A percentile compares a stretch with the other conserved stretches of the same genome.
Evolutionary conservation across 768 basidiomycete species (phyloP).

Genomic region (Dentipellis fragilis): DNA sequence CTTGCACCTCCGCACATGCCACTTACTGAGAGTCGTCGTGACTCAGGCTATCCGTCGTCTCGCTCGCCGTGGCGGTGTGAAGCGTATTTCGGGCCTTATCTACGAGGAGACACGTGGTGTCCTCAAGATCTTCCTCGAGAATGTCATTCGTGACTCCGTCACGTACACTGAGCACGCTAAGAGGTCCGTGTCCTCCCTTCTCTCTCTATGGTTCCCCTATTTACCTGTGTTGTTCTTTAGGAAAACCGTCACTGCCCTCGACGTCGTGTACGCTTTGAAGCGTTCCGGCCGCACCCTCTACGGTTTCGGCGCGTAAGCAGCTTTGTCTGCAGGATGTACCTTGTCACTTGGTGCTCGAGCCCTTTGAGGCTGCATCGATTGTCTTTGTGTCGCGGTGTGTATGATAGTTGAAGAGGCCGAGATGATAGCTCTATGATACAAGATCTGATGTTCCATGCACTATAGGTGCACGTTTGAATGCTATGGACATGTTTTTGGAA

Average conservation of each 20-base stretch:
- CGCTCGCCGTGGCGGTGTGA: conserved; percentile 94
- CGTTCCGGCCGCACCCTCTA: conserved; percentile 44
- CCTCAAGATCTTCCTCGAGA: conserved; percentile 89
- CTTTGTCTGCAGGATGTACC: too few species aligned
- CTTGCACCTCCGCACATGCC: conserved; percentile 13
- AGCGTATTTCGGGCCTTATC: conserved; percentile 90
- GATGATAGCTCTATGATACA: too few species aligned
- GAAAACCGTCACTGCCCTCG: conserved; percentile 35
- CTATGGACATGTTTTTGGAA: too few species aligned
- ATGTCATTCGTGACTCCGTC: conserved; percentile 61
- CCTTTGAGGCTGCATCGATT: too few species aligned
- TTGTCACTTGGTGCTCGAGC: too few species aligned
- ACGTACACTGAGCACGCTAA: conserved; percentile 68
- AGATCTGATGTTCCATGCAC: too few species aligned
- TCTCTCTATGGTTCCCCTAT: not conserved
- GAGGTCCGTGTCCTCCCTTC: conserved; percentile 23
- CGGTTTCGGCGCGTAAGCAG: conserved; percentile 38
- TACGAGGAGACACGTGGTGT: conserved; percentile 96
- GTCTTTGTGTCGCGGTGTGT: too few species aligned
- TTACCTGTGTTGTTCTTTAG: conserved; percentile 29
- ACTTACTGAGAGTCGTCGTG: conserved; percentile 17
- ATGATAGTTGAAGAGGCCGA: too few species aligned
- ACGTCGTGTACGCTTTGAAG: conserved; percentile 42
- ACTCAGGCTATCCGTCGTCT: conserved; percentile 86
- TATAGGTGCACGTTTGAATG: too few species aligned